Evolutionary conservation across 371 early-diverging fungal genomes (phyloP).

Genomic region (Syncephalis plumigaleata): DNA sequence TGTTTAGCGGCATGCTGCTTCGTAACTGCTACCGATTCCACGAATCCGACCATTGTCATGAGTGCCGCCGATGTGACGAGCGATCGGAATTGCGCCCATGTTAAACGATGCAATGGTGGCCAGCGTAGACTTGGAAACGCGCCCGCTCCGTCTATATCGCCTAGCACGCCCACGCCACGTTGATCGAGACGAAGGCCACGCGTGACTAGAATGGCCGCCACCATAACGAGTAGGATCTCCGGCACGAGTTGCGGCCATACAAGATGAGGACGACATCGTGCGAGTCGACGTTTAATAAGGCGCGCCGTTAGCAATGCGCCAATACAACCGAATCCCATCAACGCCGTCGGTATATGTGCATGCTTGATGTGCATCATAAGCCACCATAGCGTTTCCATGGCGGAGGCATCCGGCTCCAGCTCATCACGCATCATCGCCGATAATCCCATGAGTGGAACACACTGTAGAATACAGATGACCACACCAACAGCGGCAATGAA

Average conservation of each 20-base stretch:
- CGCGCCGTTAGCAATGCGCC: conserved; percentile 37
- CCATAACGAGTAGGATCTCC: conserved; percentile 71
- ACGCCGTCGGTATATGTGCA: conserved; percentile 43
- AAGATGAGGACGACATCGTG: conserved; percentile 11
- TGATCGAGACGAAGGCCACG: conserved; percentile 1
- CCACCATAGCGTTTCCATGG: conserved; percentile 46
- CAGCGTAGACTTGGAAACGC: conserved; percentile 35
- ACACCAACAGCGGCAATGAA: conserved; percentile 84
- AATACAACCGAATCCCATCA: conserved; percentile 46
- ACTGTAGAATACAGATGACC: conserved; percentile 76
- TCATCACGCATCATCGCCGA: conserved; percentile 20
- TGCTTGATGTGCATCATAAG: conserved; percentile 27
- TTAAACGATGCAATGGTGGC: conserved; percentile 30
- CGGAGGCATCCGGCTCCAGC: conserved; percentile 45
- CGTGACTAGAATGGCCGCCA: conserved; percentile 17
- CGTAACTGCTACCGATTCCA: conserved; percentile 89
- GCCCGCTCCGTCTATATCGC: conserved; percentile 36
- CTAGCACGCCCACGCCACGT: conserved; percentile 54
- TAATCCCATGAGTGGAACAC: conserved; percentile 56
- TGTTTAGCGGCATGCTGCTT: conserved; percentile 77
- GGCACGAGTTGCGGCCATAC: conserved; percentile 40
- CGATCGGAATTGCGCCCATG: conserved; percentile 18
- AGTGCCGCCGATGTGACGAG: conserved; percentile 48
- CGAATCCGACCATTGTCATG: conserved; percentile 86
- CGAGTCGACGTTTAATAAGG: conserved; percentile 30